Evolutionary conservation across 305 asterid species (phyloP).

Genomic region (Fraxinus velutina): DNA sequence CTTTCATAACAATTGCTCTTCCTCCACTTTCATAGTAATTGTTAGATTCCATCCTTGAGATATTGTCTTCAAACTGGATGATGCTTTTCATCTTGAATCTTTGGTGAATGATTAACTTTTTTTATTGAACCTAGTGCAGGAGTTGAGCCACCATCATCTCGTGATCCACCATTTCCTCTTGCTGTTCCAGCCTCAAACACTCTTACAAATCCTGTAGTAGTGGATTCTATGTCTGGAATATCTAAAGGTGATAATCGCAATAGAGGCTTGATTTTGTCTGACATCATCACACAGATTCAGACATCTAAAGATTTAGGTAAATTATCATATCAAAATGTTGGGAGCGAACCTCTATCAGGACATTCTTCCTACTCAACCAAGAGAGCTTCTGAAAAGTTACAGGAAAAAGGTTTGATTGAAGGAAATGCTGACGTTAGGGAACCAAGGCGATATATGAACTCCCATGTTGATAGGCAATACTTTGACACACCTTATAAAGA

Average conservation of each 20-base stretch:
- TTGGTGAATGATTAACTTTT: conserved; percentile 47
- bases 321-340: conserved; percentile 56
- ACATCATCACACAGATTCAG: conserved; percentile 89
- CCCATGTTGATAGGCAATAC: conserved; percentile 66
- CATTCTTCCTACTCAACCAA: conserved; percentile 65
- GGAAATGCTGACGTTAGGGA: conserved; percentile 74
- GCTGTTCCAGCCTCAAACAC: conserved; percentile 95
- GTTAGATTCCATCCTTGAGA: conserved; percentile 10
- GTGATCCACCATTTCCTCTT: conserved; percentile 97
- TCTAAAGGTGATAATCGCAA: conserved; percentile 69
- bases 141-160: conserved; percentile 98
- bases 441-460: conserved; percentile 58
- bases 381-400: conserved; percentile 75
- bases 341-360: conserved; percentile 52
- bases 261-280: conserved; percentile 84
- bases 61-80: background rate
- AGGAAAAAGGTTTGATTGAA: conserved; percentile 59
- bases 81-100: conserved; percentile 12
- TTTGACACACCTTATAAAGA: conserved; percentile 62
- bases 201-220: conserved; percentile 47
- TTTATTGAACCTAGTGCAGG: conserved; percentile 93
- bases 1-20: background rate
- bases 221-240: conserved; percentile 53
- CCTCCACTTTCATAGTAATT: conserved; percentile 18
- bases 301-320: conserved; percentile 82